phyloP scores from a whole-genome alignment of 2,329 filamentous ascomycete species.

The Alternaria ethzedia region DNA sequence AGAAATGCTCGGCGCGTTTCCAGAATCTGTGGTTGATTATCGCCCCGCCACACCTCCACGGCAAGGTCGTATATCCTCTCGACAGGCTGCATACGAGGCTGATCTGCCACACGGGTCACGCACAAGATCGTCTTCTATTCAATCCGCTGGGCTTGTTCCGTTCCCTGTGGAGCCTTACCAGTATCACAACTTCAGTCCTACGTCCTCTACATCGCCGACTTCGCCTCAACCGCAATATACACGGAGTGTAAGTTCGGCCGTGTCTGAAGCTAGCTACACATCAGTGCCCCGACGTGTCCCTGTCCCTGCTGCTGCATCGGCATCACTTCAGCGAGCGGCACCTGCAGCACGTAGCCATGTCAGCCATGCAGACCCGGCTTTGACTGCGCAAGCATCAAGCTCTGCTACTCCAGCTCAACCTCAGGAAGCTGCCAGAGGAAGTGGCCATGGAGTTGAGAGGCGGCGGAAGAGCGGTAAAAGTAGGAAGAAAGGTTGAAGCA shows the following conservation, averaged over 20 bases:
- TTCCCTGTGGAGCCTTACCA: constrained; percentile 44
- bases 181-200: constrained; percentile 40
- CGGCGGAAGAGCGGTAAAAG: constrained; percentile 32
- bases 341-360: constrained; percentile 18
- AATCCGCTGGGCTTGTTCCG: constrained; percentile 33
- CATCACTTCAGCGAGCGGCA: constrained; percentile 18
- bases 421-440: constrained; percentile 20
- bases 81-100: constrained; percentile 18
- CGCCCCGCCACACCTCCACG: constrained; percentile 28
- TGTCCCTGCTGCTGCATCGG: constrained; percentile 23
- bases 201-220: constrained; percentile 29
- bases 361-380: constrained; percentile 32
- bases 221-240: constrained; percentile 36
- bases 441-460: constrained; percentile 33
- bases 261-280: constrained; percentile 33
- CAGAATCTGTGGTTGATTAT: constrained; percentile 43
- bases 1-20: constrained; percentile 49
- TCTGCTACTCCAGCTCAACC: constrained; percentile 13
- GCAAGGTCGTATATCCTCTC: constrained; percentile 27
- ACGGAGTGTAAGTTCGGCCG: constrained; percentile 33
- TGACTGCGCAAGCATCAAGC: constrained; percentile 15
- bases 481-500: constrained; percentile 23
- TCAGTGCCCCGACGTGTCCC: constrained; percentile 47
- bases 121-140: constrained; percentile 29
- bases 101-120: constrained; percentile 17